These are phyloP conservation scores for Pisolithus thermaeus DNA, from an alignment of 1,284 basidiomycete genomes.

Conservation along the genomic window DNA sequence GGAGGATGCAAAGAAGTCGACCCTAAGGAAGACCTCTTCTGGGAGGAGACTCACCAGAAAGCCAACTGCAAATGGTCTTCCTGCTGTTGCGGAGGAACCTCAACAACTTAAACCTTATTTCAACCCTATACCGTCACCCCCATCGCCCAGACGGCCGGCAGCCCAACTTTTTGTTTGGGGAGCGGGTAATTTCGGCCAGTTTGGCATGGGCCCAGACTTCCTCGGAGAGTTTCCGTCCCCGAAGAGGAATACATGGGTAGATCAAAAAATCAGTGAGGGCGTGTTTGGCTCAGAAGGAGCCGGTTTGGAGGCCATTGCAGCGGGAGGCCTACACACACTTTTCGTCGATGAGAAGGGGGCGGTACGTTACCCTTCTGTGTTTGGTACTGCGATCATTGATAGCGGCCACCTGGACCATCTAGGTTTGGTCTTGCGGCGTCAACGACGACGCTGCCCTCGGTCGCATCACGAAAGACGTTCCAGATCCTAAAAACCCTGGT, in stretches of 20 bases:
- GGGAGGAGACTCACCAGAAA: slow-evolving; percentile 31
- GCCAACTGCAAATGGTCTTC: slow-evolving; percentile 30
- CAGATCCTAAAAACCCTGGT: slow-evolving; percentile 59
- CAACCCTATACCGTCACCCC: slow-evolving; percentile 53
- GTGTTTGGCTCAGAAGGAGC: slow-evolving; percentile 62
- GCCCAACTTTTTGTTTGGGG: slow-evolving; percentile 80
- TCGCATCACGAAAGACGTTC: slow-evolving; percentile 67
- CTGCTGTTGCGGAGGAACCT: slow-evolving; percentile 27
- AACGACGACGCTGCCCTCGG: slow-evolving; percentile 93
- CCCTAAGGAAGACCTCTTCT: slow-evolving; percentile 17
- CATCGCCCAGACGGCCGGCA: slow-evolving; percentile 46
- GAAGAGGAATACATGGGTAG: slow-evolving; percentile 60
- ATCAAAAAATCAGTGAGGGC: slow-evolving; percentile 56
- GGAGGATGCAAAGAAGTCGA: slow-evolving; percentile 18
- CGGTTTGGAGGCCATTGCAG: slow-evolving; percentile 71
- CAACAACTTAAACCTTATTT: slow-evolving; percentile 48
- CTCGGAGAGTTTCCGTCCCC: slow-evolving; percentile 69
- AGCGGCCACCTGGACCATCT: slow-evolving; percentile 7
- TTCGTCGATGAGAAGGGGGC: slow-evolving; percentile 81
- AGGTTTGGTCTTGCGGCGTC: slow-evolving; percentile 86
- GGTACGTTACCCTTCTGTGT: slow-evolving; percentile 41
- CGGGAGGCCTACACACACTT: slow-evolving; percentile 82
- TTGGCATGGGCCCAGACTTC: slow-evolving; percentile 73
- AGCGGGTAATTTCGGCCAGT: slow-evolving; percentile 83
- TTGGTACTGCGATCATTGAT: slow-evolving; percentile 3